Base-by-base conservation (phyloP, 805 yeast species). In the Nakazawaea wickerhamii region DNA sequence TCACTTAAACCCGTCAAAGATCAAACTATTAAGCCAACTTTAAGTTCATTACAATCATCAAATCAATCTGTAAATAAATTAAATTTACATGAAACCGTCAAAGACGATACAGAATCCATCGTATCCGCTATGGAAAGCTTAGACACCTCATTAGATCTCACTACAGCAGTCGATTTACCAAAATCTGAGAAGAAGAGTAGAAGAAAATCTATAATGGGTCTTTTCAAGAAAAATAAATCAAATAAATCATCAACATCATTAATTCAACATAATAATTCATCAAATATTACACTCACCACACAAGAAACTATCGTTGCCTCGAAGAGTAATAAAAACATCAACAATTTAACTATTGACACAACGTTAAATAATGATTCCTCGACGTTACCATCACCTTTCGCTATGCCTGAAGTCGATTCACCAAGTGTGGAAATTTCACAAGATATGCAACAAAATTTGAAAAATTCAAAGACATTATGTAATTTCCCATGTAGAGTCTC, bases 121-220 rank as follows among this genome's bases (percentile, higher is more conserved):
- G 31, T n/a, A n/a, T n/a, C n/a, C n/a, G n/a, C n/a, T n/a, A n/a
- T n/a, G n/a, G n/a, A n/a, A n/a, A n/a, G n/a, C n/a, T n/a, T 26
- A 7, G 41, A 38, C 8, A 22, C 19, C n/a, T 9, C 14, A 23
- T 14, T 6, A n/a, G 17, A 8, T 8, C 14, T 14, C 5, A 30
- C 22, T 4, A 8, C 23, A 22, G n/a, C 33, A n/a, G 14, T 19
- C 17, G 20, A 31, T 19, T 31, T 14, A 15, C 14, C 30, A 2
- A 19, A 33, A n/a, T 5, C 9, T 7, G 34, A 45, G 30, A 42
- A 32, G 32, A 45, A 34, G 27, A 49, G 48, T 33, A 48, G 50
- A 45, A 48, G 58, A 39, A 51, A 52, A 36, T 58, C 65, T 2
- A 45, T 63, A 9, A 55, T 61, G 46, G 51, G 50, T 27, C 38